Evolutionary conservation across 306 rosid species (phyloP).

Genomic region (Begonia peltatifolia): DNA sequence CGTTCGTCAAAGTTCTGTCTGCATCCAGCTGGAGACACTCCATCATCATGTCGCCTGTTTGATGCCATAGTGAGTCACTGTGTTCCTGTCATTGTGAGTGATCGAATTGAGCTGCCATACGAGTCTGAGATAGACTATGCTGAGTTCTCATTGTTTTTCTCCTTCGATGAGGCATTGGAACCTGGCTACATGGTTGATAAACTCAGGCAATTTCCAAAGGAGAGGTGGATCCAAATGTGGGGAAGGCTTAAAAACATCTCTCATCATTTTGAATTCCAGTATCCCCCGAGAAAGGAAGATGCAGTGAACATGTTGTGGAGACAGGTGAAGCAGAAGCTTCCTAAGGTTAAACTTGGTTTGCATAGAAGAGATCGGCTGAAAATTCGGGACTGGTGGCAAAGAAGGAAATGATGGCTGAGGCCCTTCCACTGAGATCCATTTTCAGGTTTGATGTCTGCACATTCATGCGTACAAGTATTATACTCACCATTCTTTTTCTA

Average conservation of each 20-base stretch:
- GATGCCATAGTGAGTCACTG: conserved; percentile 98
- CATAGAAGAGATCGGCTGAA: conserved; percentile 75
- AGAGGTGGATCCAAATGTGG: conserved; percentile 91
- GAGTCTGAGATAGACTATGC: conserved; percentile 89
- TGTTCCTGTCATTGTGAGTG: conserved; percentile 89
- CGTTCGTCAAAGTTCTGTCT: conserved; percentile 85
- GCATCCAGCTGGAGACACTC: conserved; percentile 96
- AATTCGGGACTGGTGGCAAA: conserved; percentile 80
- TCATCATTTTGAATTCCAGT: conserved; percentile 76
- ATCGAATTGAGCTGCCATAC: conserved; percentile 92
- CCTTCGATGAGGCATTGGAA: conserved; percentile 74
- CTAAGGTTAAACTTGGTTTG: conserved; percentile 48
- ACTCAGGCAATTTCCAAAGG: conserved; percentile 61
- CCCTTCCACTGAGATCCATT: background rate
- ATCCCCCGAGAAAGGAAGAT: conserved; percentile 70
- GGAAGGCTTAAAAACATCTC: conserved; percentile 51
- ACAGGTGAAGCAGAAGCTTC: conserved; percentile 83
- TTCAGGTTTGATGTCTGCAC: conserved; percentile 1
- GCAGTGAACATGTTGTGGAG: conserved; percentile 93
- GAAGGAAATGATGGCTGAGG: conserved; percentile 29
- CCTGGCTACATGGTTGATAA: conserved; percentile 64
- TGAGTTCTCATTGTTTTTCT: conserved; percentile 69
- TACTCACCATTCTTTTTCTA: background rate
- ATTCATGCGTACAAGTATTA: background rate
- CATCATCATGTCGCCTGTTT: conserved; percentile 93